Evolutionary conservation across 148 eudicot genomes (phyloP).

Genomic region (Rhododendron ferrugineum): DNA sequence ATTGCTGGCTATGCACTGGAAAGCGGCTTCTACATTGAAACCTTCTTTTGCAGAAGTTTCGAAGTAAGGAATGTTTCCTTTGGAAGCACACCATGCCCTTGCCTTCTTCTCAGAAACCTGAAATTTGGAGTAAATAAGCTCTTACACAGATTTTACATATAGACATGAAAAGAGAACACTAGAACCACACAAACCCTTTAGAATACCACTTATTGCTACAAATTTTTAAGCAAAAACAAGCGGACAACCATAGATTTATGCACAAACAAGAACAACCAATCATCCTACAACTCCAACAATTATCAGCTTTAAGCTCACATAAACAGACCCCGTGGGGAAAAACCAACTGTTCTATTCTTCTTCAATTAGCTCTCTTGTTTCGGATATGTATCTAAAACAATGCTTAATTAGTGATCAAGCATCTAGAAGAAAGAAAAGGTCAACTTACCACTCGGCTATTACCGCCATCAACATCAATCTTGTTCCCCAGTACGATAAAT

Average conservation of each 20-base stretch:
- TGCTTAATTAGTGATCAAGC: neutral
- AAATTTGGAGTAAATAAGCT: neutral
- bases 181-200: neutral
- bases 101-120: constrained; percentile 85
- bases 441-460: constrained; percentile 57
- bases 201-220: neutral
- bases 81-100: constrained; percentile 74
- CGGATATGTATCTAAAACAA: neutral
- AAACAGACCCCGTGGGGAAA: neutral
- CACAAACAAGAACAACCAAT: neutral
- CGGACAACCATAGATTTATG: neutral
- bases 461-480: constrained; percentile 62
- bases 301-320: neutral
- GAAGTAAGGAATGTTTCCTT: constrained; percentile 77
- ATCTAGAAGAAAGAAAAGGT: neutral
- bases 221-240: neutral
- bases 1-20: constrained; percentile 63
- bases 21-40: constrained; percentile 76
- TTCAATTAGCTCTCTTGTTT: neutral
- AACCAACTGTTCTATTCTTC: neutral
- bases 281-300: neutral
- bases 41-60: constrained; percentile 88
- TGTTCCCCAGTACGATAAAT: constrained; percentile 63
- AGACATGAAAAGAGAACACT: neutral
- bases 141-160: neutral